Evolutionary conservation across 345 rosid genomes (phyloP).

Genomic region (Acer campestre): DNA sequence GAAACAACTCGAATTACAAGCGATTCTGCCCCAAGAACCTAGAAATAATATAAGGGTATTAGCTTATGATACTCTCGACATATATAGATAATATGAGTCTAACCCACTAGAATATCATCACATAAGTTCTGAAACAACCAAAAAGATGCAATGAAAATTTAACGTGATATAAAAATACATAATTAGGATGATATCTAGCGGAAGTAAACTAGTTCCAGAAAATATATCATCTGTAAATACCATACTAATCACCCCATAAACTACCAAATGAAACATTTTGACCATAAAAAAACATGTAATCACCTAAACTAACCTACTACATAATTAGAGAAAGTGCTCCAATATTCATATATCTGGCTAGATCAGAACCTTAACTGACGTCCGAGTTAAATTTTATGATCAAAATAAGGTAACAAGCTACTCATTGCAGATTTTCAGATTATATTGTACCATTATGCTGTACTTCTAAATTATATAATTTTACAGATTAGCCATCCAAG

Average conservation of each 20-base stretch:
- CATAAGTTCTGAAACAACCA: background rate
- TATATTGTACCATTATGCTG: too few species aligned
- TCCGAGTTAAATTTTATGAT: background rate
- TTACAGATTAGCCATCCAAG: background rate
- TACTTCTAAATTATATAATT: background rate
- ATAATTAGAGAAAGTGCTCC: background rate
- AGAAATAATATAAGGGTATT: conserved; percentile 27
- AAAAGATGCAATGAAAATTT: background rate
- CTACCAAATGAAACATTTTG: background rate
- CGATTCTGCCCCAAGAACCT: conserved; percentile 95
- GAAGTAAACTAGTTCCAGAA: background rate
- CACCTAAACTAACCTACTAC: background rate
- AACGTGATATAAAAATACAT: background rate
- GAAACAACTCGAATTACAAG: conserved; percentile 98
- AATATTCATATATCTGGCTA: background rate
- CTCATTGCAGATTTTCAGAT: too few species aligned
- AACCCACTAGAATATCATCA: background rate
- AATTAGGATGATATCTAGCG: background rate
- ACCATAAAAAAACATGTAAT: background rate
- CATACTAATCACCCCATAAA: background rate
- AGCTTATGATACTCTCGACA: background rate
- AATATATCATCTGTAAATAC: background rate
- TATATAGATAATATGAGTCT: background rate
- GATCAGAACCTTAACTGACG: background rate
- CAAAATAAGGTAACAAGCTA: too few species aligned